Percentiles rank a stretch among this genome's conserved stretches.
Conservation (phyloP, 2,329 filamentous ascomycete genomes). For the Hypoxylon sp. region DNA sequence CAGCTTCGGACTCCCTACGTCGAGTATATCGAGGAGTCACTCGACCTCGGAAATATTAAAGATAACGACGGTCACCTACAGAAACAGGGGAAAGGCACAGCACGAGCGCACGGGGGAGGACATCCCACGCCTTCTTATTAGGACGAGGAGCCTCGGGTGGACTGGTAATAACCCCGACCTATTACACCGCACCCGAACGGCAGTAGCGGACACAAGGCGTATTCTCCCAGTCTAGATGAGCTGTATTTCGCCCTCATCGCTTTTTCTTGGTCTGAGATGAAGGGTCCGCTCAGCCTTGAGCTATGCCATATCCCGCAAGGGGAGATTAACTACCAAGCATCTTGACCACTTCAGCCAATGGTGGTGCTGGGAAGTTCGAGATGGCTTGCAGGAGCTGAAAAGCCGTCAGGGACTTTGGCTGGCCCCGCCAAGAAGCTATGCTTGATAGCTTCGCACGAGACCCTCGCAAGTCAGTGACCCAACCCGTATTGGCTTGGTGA, state of each 20-base stretch:
- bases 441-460: slow-evolving; percentile 45
- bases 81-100: slow-evolving; percentile 27
- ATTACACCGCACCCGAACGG: slow-evolving; percentile 22
- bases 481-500: slow-evolving; percentile 36
- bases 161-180: slow-evolving; percentile 9
- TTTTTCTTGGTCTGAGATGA: slow-evolving; percentile 30
- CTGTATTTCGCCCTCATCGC: slow-evolving; percentile 10
- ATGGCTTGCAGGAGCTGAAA: slow-evolving; percentile 59
- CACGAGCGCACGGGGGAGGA: slow-evolving; percentile 23
- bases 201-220: slow-evolving; percentile 36
- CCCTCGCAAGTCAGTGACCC: slow-evolving; percentile 12
- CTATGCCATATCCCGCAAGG: slow-evolving; percentile 46
- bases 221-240: slow-evolving; percentile 34
- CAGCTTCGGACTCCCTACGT: slow-evolving; percentile 22
- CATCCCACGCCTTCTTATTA: slow-evolving; percentile 40
- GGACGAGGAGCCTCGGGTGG: slow-evolving; percentile 4
- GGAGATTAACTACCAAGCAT: slow-evolving; percentile 51
- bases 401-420: slow-evolving; percentile 35
- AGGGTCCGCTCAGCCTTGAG: slow-evolving; percentile 36
- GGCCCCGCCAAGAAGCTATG: slow-evolving; percentile 49
- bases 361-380: slow-evolving; percentile 27
- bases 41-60: slow-evolving; percentile 18
- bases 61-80: slow-evolving; percentile 23
- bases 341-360: slow-evolving; percentile 49
- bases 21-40: slow-evolving; percentile 24